Percentiles rank a stretch among this genome's conserved stretches.
Conservation (phyloP, 2,329 filamentous ascomycete species). For the Eutypella sp. region DNA sequence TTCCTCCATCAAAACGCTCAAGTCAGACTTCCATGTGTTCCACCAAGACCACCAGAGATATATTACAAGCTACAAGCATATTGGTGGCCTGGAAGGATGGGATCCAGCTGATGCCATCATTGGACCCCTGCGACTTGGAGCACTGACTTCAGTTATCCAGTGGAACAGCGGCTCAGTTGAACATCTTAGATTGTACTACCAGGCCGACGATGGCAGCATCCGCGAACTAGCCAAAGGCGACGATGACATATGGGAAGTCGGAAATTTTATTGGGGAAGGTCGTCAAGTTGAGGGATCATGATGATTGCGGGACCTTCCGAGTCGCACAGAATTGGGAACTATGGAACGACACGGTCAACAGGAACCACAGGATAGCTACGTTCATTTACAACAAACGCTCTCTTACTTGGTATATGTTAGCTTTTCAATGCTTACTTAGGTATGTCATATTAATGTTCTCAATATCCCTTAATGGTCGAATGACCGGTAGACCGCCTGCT, state of each 20-base stretch:
- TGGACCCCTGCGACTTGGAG: neutral
- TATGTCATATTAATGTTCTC: no score
- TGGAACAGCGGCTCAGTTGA: neutral
- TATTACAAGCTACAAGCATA: neutral
- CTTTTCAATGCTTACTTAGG: no score
- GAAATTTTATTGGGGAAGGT: neutral
- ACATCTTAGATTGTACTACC: neutral
- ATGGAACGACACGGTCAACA: neutral
- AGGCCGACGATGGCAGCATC: neutral
- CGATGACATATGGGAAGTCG: neutral
- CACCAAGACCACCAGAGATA: neutral
- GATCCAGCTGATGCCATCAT: neutral
- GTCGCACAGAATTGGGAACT: neutral
- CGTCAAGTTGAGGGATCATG: neutral
- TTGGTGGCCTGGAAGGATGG: neutral
- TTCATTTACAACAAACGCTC: no score
- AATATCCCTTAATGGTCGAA: no score
- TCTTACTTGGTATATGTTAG: no score
- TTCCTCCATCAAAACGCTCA: neutral
- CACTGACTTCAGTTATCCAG: neutral
- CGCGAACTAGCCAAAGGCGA: neutral
- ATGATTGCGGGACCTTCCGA: neutral
- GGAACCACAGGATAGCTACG: no score
- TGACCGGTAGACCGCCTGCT: no score
- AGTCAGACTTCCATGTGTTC: neutral